Base-by-base conservation (phyloP, 495 filamentous ascomycete genomes). In the Talaromyces nanjingensis region DNA sequence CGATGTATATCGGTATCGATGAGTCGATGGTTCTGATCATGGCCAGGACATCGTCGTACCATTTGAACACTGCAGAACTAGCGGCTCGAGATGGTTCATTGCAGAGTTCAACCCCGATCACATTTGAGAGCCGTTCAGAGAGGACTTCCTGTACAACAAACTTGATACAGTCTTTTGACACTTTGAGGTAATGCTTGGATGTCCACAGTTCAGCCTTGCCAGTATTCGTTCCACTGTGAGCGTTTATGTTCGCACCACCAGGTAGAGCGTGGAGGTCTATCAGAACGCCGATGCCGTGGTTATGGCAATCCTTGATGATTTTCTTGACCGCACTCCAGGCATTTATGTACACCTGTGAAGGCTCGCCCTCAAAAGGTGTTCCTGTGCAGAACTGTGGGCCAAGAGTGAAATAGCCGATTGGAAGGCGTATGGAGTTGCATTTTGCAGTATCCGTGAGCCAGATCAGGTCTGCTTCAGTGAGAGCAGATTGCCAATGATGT, bases 231-330 rank as follows among this genome's bases (percentile, higher is more conserved):
- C 83, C 83, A 12, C 77, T 78, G 67, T 85, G 83, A 1, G 77
- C 76, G 22, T 76, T 67, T 16, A 58, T 59, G 65, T 84, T 85
- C 4, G 80, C 81, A 16, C 83, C 82, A 6, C 84, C 82, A n/a
- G 81, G 81, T 8, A 83, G 67, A 34, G 75, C 82, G 59, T 87
- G 83, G 7, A 86, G 71, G 65, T 86, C 83, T 37, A 87, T 65
- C 16, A 87, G 67, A 1, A 80, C 74, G 18, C 81, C 82, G 53
- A 86, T 80, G 5, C 80, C 80, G 47, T 75, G 69, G 8, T 64
- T 54, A 22, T 72, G 66, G 22, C 80, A 77, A 7, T 75, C 67
- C 2, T 64, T 52, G 3, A 84, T 72, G 8, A 85, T 67, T 8
- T 67, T 64, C 56, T 73, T 74, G 16, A 81, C 71, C n/a, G 63